Evolutionary conservation across 148 eudicot species (phyloP).

Genomic region (Polygonum aviculare): DNA sequence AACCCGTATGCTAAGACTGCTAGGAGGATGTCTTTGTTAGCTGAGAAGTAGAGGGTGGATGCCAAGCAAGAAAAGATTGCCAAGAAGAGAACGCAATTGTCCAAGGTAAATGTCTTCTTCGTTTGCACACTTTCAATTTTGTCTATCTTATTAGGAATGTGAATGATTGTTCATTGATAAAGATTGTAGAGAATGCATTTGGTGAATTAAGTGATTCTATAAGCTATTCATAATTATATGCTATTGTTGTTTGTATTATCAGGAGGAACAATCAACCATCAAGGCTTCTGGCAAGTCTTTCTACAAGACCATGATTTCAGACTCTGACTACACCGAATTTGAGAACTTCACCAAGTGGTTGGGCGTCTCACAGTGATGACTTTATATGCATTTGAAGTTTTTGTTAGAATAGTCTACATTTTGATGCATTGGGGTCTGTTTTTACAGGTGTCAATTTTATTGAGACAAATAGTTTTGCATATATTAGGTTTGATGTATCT

Average conservation of each 20-base stretch:
- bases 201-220: too few species aligned
- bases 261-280: constrained; percentile 53
- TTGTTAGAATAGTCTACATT: background rate
- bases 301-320: constrained; percentile 69
- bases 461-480: too few species aligned
- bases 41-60: too few species aligned
- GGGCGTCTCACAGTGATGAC: constrained; percentile 51
- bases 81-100: constrained; percentile 51
- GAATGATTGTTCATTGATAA: background rate
- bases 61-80: constrained; percentile 21
- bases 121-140: too few species aligned
- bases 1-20: too few species aligned
- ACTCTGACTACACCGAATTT: constrained; percentile 56
- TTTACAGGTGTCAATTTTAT: too few species aligned
- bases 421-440: too few species aligned
- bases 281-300: constrained; percentile 50
- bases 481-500: too few species aligned
- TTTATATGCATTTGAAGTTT: background rate
- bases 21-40: too few species aligned
- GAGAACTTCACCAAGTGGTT: constrained; percentile 69
- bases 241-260: constrained; percentile 1
- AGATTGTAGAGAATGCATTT: background rate
- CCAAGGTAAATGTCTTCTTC: constrained; percentile 53
- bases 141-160: background rate
- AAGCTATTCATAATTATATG: too few species aligned